Percentiles rank a stretch among this genome's conserved stretches.
Conservation (phyloP, 1,284 basidiomycete genomes). For the Boletus mariae region DNA sequence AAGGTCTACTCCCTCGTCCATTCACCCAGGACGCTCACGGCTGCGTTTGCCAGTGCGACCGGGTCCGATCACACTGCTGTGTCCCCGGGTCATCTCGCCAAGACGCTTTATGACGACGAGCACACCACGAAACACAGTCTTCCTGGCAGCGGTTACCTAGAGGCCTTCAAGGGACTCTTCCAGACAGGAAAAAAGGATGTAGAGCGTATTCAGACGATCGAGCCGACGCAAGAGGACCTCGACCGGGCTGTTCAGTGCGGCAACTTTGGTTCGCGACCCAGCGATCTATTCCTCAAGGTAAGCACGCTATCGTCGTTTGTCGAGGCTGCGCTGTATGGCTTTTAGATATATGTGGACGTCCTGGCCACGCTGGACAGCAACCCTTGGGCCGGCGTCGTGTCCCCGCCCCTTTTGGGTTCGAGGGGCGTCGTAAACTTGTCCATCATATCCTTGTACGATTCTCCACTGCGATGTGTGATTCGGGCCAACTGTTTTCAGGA, state of each 20-base stretch:
- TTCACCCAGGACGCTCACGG: slow-evolving; percentile 26
- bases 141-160: slow-evolving; percentile 14
- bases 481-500: slow-evolving; percentile 32
- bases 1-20: slow-evolving; percentile 23
- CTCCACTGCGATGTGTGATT: not conserved
- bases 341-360: slow-evolving; percentile 54
- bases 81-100: slow-evolving; percentile 28
- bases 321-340: not conserved
- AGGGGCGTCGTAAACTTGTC: slow-evolving; percentile 55
- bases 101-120: slow-evolving; percentile 21
- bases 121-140: slow-evolving; percentile 11
- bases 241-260: slow-evolving; percentile 40
- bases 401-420: slow-evolving; percentile 54
- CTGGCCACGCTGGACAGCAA: slow-evolving; percentile 49
- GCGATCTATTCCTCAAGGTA: slow-evolving; percentile 47
- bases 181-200: slow-evolving; percentile 14
- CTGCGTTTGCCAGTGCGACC: slow-evolving; percentile 25
- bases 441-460: slow-evolving; percentile 42
- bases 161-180: slow-evolving; percentile 22
- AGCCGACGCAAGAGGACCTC: slow-evolving; percentile 37
- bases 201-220: slow-evolving; percentile 21
- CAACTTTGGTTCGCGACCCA: slow-evolving; percentile 43
- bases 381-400: slow-evolving; percentile 50
- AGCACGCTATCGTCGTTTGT: slow-evolving; percentile 5
- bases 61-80: slow-evolving; percentile 9